Evolutionary conservation across 805 yeast genomes (phyloP), one percentile per base, ranked within the genome.

Genomic region (Scheffersomyces ergatensis): DNA sequence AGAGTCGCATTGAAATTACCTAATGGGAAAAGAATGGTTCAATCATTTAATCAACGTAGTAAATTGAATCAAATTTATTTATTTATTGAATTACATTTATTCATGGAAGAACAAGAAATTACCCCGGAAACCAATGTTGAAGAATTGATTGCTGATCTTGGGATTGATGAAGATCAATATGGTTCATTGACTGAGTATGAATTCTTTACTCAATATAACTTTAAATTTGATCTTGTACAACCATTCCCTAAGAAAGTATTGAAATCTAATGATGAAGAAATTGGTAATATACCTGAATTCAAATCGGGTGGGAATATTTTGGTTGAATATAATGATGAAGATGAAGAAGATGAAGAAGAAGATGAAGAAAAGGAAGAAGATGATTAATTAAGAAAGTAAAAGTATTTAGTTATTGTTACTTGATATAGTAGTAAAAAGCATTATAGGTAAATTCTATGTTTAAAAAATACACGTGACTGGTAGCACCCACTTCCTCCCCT

Each of bases 1-100:
- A 52, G 61, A 36, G 68, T 82, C 16, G 81, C 83, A 37, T 63
- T 82, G 47, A 73, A 80, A 53, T 60, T 76, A 26, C 80, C 84
- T 7, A 55, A 68, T 26, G 86, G 87, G 2, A 65, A 66, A 36
- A 57, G 81, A 40, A 53, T 72, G 6, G 64, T 79, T 2, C 72
- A 74, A 25, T 69, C 64, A 27, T 71, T 82, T 39, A 47, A 51
- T 32, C 60, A 65, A 24, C 44, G 57, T 2, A 62, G 70, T n/a
- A 51, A 75, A 0, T 46, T 76, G 18, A 57, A 54, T 31, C 81
- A 80, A 33, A 51, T 82, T 2, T 80, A 80, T 51, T 51, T 74
- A 36, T 77, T 64, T 48, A 72, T 80, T 30, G 80, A 76, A 41
- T 50, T 75, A 9, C 62, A 66, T 37, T 38, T 73, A 16, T 55